A percentile compares a stretch with the other conserved stretches of the same genome.
Conservation (phyloP, 148 eudicot species). For the Drosera capensis region DNA sequence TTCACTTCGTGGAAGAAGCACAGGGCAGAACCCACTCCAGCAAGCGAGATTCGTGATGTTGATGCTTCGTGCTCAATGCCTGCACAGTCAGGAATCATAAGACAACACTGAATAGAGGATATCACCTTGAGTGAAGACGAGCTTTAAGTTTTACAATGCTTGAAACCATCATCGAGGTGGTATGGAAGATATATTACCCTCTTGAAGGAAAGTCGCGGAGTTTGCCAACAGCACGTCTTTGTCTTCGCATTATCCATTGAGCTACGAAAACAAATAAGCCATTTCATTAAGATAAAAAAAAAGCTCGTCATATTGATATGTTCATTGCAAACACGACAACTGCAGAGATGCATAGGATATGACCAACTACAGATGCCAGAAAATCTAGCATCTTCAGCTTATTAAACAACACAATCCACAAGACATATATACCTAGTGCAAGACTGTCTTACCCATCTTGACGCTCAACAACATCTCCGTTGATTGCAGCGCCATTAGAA, state of each 20-base stretch:
- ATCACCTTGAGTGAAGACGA: background rate
- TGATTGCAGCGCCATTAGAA: conserved; percentile 13
- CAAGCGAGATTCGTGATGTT: conserved; percentile 25
- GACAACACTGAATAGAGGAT: too few relatives aligned
- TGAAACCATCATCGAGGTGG: background rate
- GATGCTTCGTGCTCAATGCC: conserved; percentile 48
- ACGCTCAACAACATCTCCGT: conserved; percentile 16
- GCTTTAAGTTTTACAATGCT: background rate
- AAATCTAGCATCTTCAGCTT: too few relatives aligned
- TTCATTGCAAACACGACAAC: background rate
- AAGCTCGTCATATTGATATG: background rate
- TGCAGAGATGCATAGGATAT: too few relatives aligned
- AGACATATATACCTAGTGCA: too few relatives aligned
- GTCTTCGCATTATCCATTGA: conserved; percentile 19
- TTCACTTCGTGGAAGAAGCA: conserved; percentile 34
- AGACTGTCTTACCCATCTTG: conserved; percentile 27
- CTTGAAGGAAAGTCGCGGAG: conserved; percentile 42
- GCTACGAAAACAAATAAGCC: conserved; percentile 13
- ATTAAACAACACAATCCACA: too few relatives aligned
- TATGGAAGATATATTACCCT: too few relatives aligned
- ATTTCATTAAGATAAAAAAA: background rate
- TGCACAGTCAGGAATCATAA: too few relatives aligned
- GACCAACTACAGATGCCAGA: too few relatives aligned
- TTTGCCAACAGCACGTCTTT: conserved; percentile 47
- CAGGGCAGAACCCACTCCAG: conserved; percentile 46